Conservation (phyloP, 140 eudicot species). For the Cichorium intybus region DNA sequence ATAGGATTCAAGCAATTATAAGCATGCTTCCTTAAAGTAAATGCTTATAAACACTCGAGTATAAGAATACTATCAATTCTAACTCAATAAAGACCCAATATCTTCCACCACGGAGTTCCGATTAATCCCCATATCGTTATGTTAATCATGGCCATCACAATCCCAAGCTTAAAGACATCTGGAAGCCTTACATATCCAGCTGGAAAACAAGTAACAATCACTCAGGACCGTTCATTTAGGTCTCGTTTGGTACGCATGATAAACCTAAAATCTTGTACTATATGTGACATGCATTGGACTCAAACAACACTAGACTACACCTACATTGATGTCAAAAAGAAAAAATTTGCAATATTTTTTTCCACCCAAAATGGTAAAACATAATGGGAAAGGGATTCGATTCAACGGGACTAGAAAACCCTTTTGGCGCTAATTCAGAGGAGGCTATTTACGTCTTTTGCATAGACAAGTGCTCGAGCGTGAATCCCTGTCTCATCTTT, state of each 20-base stretch:
- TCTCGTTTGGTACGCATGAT: background rate
- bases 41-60: conserved; percentile 12
- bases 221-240: background rate
- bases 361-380: background rate
- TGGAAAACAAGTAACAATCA: conserved; percentile 30
- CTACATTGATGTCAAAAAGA: too few relatives aligned
- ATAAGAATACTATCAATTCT: background rate
- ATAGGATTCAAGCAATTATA: conserved; percentile 22
- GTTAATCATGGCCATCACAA: conserved; percentile 56
- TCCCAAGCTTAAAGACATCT: conserved; percentile 71
- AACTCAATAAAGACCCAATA: conserved; percentile 70
- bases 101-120: conserved; percentile 88
- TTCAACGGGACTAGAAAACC: too few relatives aligned
- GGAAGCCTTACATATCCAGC: conserved; percentile 81
- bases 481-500: background rate
- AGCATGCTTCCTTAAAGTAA: conserved; percentile 8
- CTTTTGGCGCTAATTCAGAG: too few relatives aligned
- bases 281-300: background rate
- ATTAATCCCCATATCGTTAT: conserved; percentile 52
- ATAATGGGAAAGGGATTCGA: background rate
- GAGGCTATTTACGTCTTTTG: too few relatives aligned
- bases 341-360: background rate
- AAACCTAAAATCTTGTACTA: too few relatives aligned
- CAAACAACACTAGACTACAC: too few relatives aligned
- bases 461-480: background rate